Conservation (phyloP, 2,329 filamentous ascomycete genomes). For the Emmonsiellopsis sp. region DNA sequence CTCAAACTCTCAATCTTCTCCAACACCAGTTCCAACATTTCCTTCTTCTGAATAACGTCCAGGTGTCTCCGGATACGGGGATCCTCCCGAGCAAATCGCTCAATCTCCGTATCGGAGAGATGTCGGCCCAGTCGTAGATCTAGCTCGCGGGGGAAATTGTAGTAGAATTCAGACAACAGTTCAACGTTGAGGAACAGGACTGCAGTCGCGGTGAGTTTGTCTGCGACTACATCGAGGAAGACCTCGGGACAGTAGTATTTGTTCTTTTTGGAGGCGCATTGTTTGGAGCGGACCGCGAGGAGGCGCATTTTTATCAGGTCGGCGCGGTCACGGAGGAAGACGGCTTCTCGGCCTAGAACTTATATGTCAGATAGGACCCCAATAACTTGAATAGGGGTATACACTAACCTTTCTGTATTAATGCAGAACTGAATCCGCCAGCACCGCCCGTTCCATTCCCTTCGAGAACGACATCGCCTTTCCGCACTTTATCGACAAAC, state of each 20-base stretch:
- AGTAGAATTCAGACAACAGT: constrained; percentile 92
- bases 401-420: constrained; percentile 67
- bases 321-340: constrained; percentile 86
- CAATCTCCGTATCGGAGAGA: constrained; percentile 68
- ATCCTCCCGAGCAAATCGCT: constrained; percentile 87
- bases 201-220: constrained; percentile 87
- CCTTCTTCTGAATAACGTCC: constrained; percentile 85
- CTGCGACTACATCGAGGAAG: constrained; percentile 93
- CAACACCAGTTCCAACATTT: constrained; percentile 82
- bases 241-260: constrained; percentile 97
- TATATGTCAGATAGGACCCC: constrained; percentile 9
- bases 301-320: constrained; percentile 87
- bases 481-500: constrained; percentile 84
- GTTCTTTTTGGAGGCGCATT: constrained; percentile 73
- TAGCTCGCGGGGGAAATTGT: constrained; percentile 89
- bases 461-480: constrained; percentile 74
- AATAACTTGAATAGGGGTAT: constrained; percentile 1
- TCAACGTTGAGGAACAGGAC: constrained; percentile 97
- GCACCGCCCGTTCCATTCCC: constrained; percentile 76
- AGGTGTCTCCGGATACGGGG: constrained; percentile 80
- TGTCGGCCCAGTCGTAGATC: constrained; percentile 77
- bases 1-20: constrained; percentile 91
- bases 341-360: constrained; percentile 68
- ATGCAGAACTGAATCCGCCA: constrained; percentile 81
- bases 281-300: constrained; percentile 77